Evolutionary conservation across 192 early-diverging fungal species (phyloP).

Genomic region (Irineochytrium annulatum): DNA sequence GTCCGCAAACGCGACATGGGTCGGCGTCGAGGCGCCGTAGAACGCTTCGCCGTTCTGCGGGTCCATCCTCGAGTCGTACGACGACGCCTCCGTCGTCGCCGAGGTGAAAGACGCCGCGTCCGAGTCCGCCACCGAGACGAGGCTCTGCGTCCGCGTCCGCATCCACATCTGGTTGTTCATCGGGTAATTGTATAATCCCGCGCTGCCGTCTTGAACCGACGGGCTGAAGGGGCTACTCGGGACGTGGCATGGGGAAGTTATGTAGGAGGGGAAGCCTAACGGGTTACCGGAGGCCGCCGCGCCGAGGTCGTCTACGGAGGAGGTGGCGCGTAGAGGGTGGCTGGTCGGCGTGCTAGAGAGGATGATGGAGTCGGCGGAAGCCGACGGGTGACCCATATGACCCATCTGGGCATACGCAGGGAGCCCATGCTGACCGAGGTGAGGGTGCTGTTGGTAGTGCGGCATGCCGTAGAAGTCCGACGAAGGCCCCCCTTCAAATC

Average conservation of each 20-base stretch:
- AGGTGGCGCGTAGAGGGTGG: background rate
- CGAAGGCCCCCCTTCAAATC: background rate
- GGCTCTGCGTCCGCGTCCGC: background rate
- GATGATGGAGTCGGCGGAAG: no score
- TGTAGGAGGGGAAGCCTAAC: no score
- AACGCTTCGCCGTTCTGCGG: no score
- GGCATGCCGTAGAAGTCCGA: background rate
- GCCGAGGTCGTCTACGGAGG: background rate
- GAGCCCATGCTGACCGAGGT: background rate
- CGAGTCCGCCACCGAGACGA: slow-evolving; percentile 2
- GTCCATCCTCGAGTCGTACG: background rate
- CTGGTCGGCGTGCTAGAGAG: background rate
- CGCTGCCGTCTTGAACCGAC: background rate
- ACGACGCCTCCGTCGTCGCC: background rate
- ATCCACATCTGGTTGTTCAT: background rate
- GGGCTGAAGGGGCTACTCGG: no score
- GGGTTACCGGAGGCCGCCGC: no score
- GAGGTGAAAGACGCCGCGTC: slow-evolving; percentile 1
- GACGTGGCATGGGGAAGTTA: no score
- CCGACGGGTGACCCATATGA: no score
- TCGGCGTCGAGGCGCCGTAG: no score
- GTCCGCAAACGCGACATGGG: no score
- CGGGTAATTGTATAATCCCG: background rate
- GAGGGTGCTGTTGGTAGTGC: background rate
- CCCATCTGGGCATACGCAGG: no score